Conservation (phyloP, 2,329 filamentous ascomycete species). For the Epichloe gansuensis region DNA sequence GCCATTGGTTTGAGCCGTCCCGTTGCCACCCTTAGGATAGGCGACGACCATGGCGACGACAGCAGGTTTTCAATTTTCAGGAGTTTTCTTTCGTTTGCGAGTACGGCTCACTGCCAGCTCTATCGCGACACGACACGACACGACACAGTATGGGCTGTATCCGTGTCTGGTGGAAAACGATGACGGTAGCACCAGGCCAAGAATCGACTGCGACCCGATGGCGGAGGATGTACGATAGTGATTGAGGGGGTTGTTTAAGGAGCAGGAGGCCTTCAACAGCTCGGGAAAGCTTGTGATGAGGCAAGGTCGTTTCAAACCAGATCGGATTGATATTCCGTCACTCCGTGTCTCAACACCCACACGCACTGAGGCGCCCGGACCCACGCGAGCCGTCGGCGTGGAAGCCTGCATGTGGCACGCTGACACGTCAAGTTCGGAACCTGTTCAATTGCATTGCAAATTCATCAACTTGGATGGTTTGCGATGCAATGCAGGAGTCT, state of each 20-base stretch:
- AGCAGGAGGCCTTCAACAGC: constrained; percentile 1
- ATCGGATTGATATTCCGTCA: background rate
- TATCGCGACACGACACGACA: background rate
- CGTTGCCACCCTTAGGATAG: constrained; percentile 26
- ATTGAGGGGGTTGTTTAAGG: background rate
- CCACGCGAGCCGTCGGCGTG: no score
- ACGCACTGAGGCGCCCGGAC: no score
- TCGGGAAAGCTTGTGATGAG: background rate
- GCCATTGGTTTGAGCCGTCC: constrained; percentile 24
- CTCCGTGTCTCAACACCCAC: background rate
- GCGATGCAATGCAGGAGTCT: no score
- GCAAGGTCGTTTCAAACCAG: background rate
- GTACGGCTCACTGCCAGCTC: background rate
- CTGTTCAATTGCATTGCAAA: no score
- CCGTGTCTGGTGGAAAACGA: background rate
- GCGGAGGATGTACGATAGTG: background rate
- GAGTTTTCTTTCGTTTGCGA: background rate
- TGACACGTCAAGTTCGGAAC: no score
- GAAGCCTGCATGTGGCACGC: no score
- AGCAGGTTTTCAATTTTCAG: background rate
- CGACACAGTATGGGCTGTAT: background rate
- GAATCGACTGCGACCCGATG: background rate
- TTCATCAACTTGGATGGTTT: no score
- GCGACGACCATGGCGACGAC: constrained; percentile 19
- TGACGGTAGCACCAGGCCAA: background rate